phyloP scores from a whole-genome alignment of 352 stramenopile genomes.

The Pythium biforme region DNA sequence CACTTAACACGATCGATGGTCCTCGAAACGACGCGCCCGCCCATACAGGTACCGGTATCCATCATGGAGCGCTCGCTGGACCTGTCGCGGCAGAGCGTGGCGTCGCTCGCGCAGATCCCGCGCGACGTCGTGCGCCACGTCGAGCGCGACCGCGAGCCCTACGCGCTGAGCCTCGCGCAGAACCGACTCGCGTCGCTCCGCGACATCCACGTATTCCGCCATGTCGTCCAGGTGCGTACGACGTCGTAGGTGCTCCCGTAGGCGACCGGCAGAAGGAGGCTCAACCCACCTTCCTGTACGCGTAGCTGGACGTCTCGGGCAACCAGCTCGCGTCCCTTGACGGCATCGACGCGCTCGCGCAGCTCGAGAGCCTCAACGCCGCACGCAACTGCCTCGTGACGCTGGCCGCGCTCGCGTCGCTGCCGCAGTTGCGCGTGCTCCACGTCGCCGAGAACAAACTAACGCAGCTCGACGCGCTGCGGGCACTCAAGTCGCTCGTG shows the following conservation, averaged over 20 bases:
- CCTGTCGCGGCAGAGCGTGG: conserved; percentile 49
- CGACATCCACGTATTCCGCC: conserved; percentile 41
- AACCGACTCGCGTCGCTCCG: conserved; percentile 46
- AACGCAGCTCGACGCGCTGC: conserved; percentile 41
- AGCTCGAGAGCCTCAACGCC: conserved; percentile 48
- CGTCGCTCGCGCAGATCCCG: conserved; percentile 47
- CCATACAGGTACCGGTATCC: no score
- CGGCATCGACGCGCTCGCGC: conserved; percentile 45
- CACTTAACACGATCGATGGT: not conserved
- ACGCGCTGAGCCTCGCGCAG: conserved; percentile 49
- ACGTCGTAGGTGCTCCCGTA: no score
- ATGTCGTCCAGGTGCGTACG: conserved; percentile 50
- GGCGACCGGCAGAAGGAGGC: no score
- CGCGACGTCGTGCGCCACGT: conserved; percentile 40
- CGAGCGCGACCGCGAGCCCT: conserved; percentile 35
- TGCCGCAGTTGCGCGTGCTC: conserved; percentile 45
- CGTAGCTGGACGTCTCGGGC: conserved; percentile 55
- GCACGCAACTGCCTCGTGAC: conserved; percentile 49
- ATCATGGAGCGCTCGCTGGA: conserved; percentile 40
- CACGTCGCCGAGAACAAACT: conserved; percentile 60
- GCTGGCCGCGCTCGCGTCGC: conserved; percentile 39
- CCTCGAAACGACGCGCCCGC: conserved; percentile 16
- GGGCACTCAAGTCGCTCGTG: conserved; percentile 31
- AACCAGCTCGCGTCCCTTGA: conserved; percentile 55
- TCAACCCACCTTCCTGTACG: not conserved